Base-by-base conservation (phyloP, 805 yeast species). In the Candida morakotiae region DNA sequence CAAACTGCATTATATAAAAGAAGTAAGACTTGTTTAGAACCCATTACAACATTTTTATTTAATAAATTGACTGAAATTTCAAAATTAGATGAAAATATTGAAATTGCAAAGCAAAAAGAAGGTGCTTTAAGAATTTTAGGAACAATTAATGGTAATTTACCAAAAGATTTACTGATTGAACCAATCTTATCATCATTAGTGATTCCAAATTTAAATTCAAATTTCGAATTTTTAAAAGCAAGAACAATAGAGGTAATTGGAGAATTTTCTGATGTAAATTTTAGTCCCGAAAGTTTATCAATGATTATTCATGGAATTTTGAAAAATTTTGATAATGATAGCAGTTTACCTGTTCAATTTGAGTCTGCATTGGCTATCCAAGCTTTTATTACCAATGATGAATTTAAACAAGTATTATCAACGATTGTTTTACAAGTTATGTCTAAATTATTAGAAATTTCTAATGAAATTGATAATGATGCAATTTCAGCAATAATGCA, bases 401-500 rank as follows among this genome's bases (percentile, higher is more conserved):
- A 74, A 33, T 87, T 89, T 52, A 77, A 78, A 51, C 82, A 78
- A 33, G 81, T 84, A 1, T 60, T 93, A 20, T 71, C 85, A 1
- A 54, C 73, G 3, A 77, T 82, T 31, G 83, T 91, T 39, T 74
- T 89, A 22, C 85, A 84, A 25, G 79, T 89, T 1, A 86, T 93
- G 87, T 86, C 87, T 44, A 80, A 75, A 46, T 66, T 93, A 40
- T 67, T 91, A 46, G 75, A 73, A 8, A 62, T 91, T 31, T 81
- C 95, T 3, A 82, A 86, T 52, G 80, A 81, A 41, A 78, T 89
- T 46, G 98, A 91, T 51, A 79, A 83, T 40, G 98, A 93, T 53
- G 76, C 88, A 2, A 73, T 93, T 20, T 79, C 95, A 16, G 84
- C 83, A 17, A 96, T 91, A 5, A 87, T 91, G 83, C 98, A 91